Evolutionary conservation across 352 stramenopile genomes (phyloP).

Genomic region (Lagenidium giganteum): DNA sequence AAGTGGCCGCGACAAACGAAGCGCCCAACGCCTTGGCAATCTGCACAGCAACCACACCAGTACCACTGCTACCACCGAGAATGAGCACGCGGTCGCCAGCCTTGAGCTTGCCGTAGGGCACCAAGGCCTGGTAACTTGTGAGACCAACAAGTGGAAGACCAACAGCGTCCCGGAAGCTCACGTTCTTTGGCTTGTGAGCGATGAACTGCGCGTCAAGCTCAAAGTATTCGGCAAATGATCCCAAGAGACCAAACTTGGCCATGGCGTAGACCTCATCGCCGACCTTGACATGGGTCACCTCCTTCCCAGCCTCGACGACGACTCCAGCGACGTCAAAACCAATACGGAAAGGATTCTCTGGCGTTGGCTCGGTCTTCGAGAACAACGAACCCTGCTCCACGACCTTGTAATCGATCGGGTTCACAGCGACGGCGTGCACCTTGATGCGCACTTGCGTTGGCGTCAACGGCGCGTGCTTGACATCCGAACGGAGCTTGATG

Average conservation of each 20-base stretch:
- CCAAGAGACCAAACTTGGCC: background rate
- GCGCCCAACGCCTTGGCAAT: constrained; percentile 27
- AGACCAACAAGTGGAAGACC: constrained; percentile 18
- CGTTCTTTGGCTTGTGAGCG: constrained; percentile 29
- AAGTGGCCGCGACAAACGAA: constrained; percentile 24
- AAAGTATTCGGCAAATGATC: constrained; percentile 36
- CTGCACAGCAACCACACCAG: constrained; percentile 37
- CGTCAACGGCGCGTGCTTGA: constrained; percentile 14
- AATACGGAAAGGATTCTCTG: constrained; percentile 23
- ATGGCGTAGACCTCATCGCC: constrained; percentile 30
- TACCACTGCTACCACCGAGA: constrained; percentile 29
- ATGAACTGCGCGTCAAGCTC: constrained; percentile 18
- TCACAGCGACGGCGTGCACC: constrained; percentile 24
- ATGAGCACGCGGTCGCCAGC: constrained; percentile 16
- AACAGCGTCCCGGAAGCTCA: constrained; percentile 32
- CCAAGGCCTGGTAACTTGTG: constrained; percentile 30
- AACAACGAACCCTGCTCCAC: constrained; percentile 3
- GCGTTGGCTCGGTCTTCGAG: constrained; percentile 9
- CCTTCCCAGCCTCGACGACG: constrained; percentile 23
- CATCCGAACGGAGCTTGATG: constrained; percentile 18
- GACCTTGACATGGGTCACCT: constrained; percentile 21
- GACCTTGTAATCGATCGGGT: constrained; percentile 24
- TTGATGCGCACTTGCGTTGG: constrained; percentile 24
- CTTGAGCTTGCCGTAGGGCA: constrained; percentile 13
- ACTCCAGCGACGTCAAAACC: constrained; percentile 33